A percentile compares a stretch with the other conserved stretches of the same genome.
Conservation (phyloP, 2,329 filamentous ascomycete genomes). For the Calonectria multiphialidica region DNA sequence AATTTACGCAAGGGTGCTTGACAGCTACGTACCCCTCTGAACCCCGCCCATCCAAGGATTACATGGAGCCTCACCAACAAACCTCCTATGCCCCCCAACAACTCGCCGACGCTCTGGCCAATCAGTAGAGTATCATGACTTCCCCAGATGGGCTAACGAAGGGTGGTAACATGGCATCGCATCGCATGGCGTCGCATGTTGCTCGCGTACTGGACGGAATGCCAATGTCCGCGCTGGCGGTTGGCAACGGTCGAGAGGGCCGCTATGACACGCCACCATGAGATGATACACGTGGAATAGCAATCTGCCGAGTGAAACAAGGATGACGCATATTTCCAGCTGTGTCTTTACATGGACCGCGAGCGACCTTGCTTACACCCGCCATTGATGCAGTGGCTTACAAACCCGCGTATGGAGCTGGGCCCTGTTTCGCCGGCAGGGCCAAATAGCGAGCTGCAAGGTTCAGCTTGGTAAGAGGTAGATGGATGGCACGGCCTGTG, state of each 20-base stretch:
- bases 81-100: constrained; percentile 24
- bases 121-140: background rate
- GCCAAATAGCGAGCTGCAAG: background rate
- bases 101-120: constrained; percentile 10
- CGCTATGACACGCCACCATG: constrained; percentile 35
- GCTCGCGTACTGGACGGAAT: background rate
- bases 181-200: constrained; percentile 10
- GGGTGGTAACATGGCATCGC: constrained; percentile 3
- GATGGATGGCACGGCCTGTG: constrained; percentile 11
- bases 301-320: constrained; percentile 31
- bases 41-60: constrained; percentile 21
- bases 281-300: constrained; percentile 12
- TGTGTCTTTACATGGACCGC: background rate
- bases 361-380: background rate
- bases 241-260: background rate
- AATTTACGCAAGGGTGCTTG: constrained; percentile 5
- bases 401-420: background rate
- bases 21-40: constrained; percentile 4
- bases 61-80: constrained; percentile 27
- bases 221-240: background rate
- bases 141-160: constrained; percentile 10
- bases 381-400: constrained; percentile 4
- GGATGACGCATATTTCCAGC: constrained; percentile 30
- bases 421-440: background rate
- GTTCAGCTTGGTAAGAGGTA: background rate